These are phyloP conservation scores for Scolecobasidium constrictum DNA, from an alignment of 2,329 filamentous ascomycete genomes.

Conservation along the genomic window DNA sequence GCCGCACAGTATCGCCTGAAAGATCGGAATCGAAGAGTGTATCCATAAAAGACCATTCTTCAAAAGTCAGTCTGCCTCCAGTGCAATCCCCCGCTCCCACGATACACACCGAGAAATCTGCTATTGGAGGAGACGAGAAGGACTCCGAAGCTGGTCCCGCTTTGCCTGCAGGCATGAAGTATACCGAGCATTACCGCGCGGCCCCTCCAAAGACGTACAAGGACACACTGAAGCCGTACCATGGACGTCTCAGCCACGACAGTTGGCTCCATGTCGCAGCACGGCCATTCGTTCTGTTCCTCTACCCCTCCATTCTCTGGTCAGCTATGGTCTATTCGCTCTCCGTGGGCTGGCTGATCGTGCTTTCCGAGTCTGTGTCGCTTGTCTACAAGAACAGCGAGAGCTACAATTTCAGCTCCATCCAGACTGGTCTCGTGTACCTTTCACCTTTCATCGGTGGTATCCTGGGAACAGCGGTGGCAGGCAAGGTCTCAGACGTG, in stretches of 20 bases:
- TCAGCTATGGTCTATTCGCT: constrained; percentile 74
- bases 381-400: constrained; percentile 61
- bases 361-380: constrained; percentile 78
- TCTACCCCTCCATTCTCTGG: constrained; percentile 86
- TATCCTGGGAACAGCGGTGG: constrained; percentile 81
- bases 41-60: too few species aligned
- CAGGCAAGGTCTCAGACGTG: constrained; percentile 76
- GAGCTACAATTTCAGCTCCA: constrained; percentile 68
- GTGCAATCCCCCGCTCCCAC: background rate
- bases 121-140: too few species aligned
- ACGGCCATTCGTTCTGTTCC: constrained; percentile 75
- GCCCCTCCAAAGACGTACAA: constrained; percentile 59
- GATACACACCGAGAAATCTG: background rate
- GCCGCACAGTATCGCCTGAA: too few species aligned
- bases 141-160: constrained; percentile 10
- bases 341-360: constrained; percentile 90
- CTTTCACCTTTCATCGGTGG: constrained; percentile 83
- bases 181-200: constrained; percentile 60
- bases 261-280: constrained; percentile 68
- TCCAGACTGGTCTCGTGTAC: constrained; percentile 79
- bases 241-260: constrained; percentile 67
- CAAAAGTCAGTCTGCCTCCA: too few species aligned
- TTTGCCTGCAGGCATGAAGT: constrained; percentile 26
- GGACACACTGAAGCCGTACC: constrained; percentile 65
- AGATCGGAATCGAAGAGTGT: too few species aligned